Percentiles rank a stretch among this genome's conserved stretches.
Conservation (phyloP, 176 grass and related monocot species). For the Themeda triandra region DNA sequence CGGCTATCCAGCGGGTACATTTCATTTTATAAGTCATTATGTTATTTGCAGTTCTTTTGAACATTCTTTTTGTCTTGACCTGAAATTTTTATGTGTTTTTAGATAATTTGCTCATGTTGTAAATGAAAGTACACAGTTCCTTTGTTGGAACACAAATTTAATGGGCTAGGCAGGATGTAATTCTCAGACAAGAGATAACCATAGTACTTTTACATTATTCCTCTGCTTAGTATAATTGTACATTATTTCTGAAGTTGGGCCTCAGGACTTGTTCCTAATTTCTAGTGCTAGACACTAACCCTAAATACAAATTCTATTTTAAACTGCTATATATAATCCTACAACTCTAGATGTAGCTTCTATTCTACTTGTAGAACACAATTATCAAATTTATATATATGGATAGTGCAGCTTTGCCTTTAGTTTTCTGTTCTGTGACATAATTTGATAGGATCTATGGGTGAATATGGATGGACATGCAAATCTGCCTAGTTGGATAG, state of each 20-base stretch:
- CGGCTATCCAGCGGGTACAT: conserved; percentile 82
- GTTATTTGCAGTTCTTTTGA: conserved; percentile 4
- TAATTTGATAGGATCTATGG: background rate
- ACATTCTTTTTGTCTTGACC: background rate
- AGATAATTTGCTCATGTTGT: background rate
- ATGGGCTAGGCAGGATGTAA: background rate
- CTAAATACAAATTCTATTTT: background rate
- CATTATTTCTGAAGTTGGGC: background rate
- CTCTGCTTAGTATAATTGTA: background rate
- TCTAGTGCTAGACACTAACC: background rate
- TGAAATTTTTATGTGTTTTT: background rate
- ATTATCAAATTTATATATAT: background rate
- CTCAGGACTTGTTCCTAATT: background rate
- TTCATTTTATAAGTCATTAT: conserved; percentile 9
- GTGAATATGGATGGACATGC: background rate
- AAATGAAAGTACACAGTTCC: background rate
- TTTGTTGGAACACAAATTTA: background rate
- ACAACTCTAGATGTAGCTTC: background rate
- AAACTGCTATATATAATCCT: background rate
- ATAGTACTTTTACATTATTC: background rate
- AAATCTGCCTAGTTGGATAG: background rate
- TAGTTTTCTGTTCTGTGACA: background rate
- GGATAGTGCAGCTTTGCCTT: background rate
- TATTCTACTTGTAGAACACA: background rate
- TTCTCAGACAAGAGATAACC: background rate